These are phyloP conservation scores for Apophysomyces sp. DNA, from an alignment of 371 early-diverging fungal species.

Conservation along the genomic window DNA sequence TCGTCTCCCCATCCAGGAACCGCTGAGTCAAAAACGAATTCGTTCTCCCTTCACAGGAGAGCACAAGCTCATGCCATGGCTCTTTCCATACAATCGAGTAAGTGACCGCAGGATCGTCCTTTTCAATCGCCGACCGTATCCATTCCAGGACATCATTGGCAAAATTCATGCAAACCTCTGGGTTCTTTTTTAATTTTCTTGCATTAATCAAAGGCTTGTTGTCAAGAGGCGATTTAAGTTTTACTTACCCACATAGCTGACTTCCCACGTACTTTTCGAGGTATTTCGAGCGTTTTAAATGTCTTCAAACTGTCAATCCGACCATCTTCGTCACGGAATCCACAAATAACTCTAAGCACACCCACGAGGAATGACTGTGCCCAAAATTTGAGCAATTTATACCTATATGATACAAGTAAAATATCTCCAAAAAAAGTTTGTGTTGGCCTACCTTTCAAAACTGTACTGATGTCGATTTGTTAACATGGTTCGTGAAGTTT, in stretches of 20 bases:
- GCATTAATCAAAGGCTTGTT: not conserved
- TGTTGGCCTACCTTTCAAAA: constrained; percentile 62
- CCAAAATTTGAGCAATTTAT: constrained; percentile 88
- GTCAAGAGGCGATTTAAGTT: not conserved
- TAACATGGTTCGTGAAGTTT: constrained; percentile 76
- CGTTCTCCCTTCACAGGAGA: constrained; percentile 22
- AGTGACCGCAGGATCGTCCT: constrained; percentile 42
- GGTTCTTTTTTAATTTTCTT: constrained; percentile 26
- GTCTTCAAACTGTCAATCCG: constrained; percentile 51
- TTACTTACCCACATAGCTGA: constrained; percentile 60
- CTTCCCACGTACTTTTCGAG: constrained; percentile 68
- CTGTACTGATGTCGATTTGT: constrained; percentile 44
- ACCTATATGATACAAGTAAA: constrained; percentile 34
- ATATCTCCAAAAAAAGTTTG: not conserved
- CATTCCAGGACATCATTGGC: constrained; percentile 44
- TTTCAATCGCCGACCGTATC: constrained; percentile 28
- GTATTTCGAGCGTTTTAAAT: constrained; percentile 79
- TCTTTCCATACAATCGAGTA: constrained; percentile 41
- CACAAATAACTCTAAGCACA: constrained; percentile 78
- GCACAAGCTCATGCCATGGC: constrained; percentile 40
- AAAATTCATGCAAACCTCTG: constrained; percentile 52
- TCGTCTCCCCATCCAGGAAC: constrained; percentile 32
- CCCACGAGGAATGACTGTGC: constrained; percentile 93
- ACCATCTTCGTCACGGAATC: constrained; percentile 83
- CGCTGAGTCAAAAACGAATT: constrained; percentile 48